A percentile compares a stretch with the other conserved stretches of the same genome.
Conservation (phyloP, 139 green algal genomes). For the Nannochloris sp. region DNA sequence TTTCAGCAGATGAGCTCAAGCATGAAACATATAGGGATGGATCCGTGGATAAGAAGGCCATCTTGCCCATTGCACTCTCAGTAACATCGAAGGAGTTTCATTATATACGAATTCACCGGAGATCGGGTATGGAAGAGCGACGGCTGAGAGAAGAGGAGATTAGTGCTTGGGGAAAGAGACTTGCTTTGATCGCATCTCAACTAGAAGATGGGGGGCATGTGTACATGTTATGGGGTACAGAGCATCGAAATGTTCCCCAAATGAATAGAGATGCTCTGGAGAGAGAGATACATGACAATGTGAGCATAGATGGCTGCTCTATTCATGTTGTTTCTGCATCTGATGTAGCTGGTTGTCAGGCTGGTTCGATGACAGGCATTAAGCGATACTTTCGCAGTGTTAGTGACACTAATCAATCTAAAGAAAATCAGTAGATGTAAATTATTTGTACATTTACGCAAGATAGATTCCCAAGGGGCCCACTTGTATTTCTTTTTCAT, state of each 20-base stretch:
- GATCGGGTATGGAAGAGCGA: conserved; percentile 27
- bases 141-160: conserved; percentile 21
- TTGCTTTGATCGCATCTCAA: conserved; percentile 7
- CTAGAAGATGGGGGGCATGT: conserved; percentile 13
- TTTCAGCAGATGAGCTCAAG: conserved; percentile 36
- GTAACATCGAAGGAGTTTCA: conserved; percentile 22
- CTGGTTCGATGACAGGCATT: not conserved
- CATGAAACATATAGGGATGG: conserved; percentile 35
- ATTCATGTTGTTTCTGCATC: not conserved
- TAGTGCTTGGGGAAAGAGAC: conserved; percentile 17
- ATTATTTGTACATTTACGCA: no score
- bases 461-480: no score
- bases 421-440: no score
- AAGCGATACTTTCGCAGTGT: not conserved
- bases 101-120: conserved; percentile 35
- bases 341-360: not conserved
- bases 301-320: not conserved
- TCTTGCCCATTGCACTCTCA: conserved; percentile 32
- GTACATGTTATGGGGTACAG: conserved; percentile 35
- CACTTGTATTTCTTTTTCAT: no score
- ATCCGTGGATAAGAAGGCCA: conserved; percentile 1
- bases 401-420: not conserved
- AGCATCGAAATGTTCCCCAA: conserved; percentile 26
- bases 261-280: conserved; percentile 15
- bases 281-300: not conserved